These are phyloP conservation scores for Monosporozyma servazzii DNA, from an alignment of 805 yeast species.

Conservation along the genomic window DNA sequence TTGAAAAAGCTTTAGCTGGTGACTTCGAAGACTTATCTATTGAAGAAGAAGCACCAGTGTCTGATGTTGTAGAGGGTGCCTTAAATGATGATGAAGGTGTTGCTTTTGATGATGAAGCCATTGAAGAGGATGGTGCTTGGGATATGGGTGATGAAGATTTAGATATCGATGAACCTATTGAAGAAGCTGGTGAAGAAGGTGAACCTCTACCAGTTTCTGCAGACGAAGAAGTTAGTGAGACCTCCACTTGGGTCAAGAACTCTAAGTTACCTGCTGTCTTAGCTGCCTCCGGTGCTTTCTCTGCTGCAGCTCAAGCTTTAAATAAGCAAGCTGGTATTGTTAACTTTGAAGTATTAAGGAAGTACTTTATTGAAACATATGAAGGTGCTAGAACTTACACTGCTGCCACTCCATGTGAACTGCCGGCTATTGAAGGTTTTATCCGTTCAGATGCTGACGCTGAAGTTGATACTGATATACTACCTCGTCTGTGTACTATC, in stretches of 20 bases:
- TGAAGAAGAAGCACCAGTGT: conserved; percentile 26
- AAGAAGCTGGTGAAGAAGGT: conserved; percentile 32
- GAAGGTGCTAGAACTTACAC: conserved; percentile 68
- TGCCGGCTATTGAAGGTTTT: conserved; percentile 60
- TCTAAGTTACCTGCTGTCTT: conserved; percentile 86
- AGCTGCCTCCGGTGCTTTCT: conserved; percentile 94
- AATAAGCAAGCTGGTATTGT: conserved; percentile 83
- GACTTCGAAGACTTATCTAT: conserved; percentile 57
- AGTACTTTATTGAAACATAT: conserved; percentile 76
- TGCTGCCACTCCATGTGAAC: conserved; percentile 58
- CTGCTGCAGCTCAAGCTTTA: conserved; percentile 87
- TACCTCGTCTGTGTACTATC: conserved; percentile 71
- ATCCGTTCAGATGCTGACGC: conserved; percentile 43
- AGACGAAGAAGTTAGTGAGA: conserved; percentile 43
- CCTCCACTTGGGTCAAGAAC: conserved; percentile 76
- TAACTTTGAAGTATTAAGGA: conserved; percentile 78
- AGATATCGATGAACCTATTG: conserved; percentile 55
- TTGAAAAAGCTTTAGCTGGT: conserved; percentile 77
- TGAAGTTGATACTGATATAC: conserved; percentile 29
- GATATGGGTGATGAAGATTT: conserved; percentile 72
- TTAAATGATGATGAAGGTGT: conserved; percentile 25
- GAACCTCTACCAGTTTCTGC: conserved; percentile 28
- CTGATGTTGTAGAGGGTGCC: conserved; percentile 14
- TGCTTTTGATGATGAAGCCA: conserved; percentile 34
- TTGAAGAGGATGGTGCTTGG: conserved; percentile 69